Conservation (phyloP, 169 alveolate species). For the Eimeria necatrix region DNA sequence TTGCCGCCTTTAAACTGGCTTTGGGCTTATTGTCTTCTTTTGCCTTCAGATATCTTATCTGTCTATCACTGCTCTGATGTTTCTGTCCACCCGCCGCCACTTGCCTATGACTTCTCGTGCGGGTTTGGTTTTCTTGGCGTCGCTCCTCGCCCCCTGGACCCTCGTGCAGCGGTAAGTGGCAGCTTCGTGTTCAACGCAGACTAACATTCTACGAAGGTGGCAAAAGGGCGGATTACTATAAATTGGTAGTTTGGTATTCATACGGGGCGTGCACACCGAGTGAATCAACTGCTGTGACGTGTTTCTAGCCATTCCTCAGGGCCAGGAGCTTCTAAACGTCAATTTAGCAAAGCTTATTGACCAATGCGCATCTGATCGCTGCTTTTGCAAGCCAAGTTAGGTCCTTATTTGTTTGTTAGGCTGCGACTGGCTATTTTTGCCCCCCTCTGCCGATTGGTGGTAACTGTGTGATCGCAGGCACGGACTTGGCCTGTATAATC, state of each 20-base stretch:
- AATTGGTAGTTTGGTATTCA: too few species aligned
- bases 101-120: slow-evolving; percentile 6
- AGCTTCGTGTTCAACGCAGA: too few species aligned
- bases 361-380: too few species aligned
- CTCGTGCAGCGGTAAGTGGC: slow-evolving; percentile 29
- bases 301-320: too few species aligned
- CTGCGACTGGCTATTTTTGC: too few species aligned
- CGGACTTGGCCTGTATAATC: slow-evolving; percentile 1
- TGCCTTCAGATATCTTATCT: slow-evolving; percentile 20
- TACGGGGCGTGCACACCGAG: too few species aligned
- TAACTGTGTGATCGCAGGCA: neutral
- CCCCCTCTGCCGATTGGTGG: neutral
- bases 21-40: neutral
- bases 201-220: too few species aligned
- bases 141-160: slow-evolving; percentile 65
- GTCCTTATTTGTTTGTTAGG: neutral
- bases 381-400: neutral
- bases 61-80: slow-evolving; percentile 31
- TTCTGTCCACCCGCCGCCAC: slow-evolving; percentile 46
- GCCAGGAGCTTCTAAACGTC: too few species aligned
- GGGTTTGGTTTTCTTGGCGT: slow-evolving; percentile 12
- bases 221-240: too few species aligned
- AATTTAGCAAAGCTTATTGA: too few species aligned
- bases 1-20: neutral
- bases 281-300: too few species aligned